Evolutionary conservation across 805 yeast genomes (phyloP), one percentile per base, ranked within the genome.

Genomic region (Starmera amethionina): DNA sequence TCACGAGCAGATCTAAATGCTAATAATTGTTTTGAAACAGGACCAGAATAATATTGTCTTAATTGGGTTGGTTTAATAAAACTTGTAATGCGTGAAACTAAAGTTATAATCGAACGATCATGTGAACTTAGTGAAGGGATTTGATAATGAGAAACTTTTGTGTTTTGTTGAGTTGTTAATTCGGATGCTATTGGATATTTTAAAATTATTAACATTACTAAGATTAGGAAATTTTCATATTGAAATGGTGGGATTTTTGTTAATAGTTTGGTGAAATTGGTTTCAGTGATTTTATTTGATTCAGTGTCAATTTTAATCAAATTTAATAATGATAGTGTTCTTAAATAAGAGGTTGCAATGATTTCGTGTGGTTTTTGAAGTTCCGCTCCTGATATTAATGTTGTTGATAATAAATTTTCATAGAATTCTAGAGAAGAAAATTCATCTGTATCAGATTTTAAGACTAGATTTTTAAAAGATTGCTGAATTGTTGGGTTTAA

Each of bases 1-100:
- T 76, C 69, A 36, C 82, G 56, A 41, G 77, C 75, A 15, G 87
- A 79, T 52, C 88, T 72, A 56, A 81, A 82, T 35, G 76, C 72
- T 37, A 84, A 64, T 30, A 85, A 63, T 32, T 75, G 71, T 47
- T 80, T 73, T 14, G 86, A 82, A 30, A 86, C 66, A 12, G 87
- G 88, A 2, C 89, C 89, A 35, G 72, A 71, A 60, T 75, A 79
- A 38, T 72, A 74, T 32, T 65, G 65, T 25, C 75, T 75, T 51
- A 63, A 66, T 35, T 79, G 79, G 5, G 69, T 64, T 4, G 70
- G 52, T 15, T 68, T 60, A 32, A 75, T 60, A 5, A 77, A 56
- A 4, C 72, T 58, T 13, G 74, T 62, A 10, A 78, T 56, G 46
- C 82, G 70, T 8, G 77, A 58, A 16, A 77, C 58, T 35, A 77